phyloP scores from a whole-genome alignment of 78 protist species.

The Planoprotostelium fungivorum region DNA sequence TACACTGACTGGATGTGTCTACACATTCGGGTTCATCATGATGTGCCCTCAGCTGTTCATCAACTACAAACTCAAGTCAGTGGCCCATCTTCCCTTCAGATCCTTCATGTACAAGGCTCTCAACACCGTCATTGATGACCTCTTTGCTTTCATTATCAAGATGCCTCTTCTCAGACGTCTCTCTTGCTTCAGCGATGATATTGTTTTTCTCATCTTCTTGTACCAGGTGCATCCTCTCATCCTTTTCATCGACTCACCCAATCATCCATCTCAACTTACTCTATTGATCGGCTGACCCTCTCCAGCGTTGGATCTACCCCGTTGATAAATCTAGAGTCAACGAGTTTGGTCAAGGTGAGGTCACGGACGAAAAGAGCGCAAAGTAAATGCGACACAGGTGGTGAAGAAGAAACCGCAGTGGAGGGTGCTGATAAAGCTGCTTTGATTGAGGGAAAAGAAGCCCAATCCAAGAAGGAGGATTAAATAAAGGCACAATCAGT shows the following conservation, averaged over 20 bases:
- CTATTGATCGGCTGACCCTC: slow-evolving; percentile 66
- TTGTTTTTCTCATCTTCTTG: background rate
- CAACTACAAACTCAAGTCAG: slow-evolving; percentile 90
- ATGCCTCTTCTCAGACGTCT: slow-evolving; percentile 95
- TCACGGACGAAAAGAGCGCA: too few relatives aligned
- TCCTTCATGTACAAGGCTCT: slow-evolving; percentile 89
- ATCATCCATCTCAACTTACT: slow-evolving; percentile 80
- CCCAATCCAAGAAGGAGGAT: too few relatives aligned
- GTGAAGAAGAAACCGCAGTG: too few relatives aligned
- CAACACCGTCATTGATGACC: slow-evolving; percentile 96
- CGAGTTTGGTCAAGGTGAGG: slow-evolving; percentile 6
- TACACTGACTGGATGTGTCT: slow-evolving; percentile 51
- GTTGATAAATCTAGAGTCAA: slow-evolving; percentile 75
- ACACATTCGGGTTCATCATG: slow-evolving; percentile 81
- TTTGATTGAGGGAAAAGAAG: too few relatives aligned
- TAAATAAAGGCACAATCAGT: too few relatives aligned
- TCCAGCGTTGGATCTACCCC: slow-evolving; percentile 92
- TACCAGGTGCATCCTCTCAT: background rate
- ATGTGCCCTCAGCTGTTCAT: slow-evolving; percentile 97
- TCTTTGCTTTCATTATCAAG: slow-evolving; percentile 90
- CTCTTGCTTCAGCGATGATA: slow-evolving; percentile 92
- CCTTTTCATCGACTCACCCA: background rate
- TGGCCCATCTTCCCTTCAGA: slow-evolving; percentile 94
- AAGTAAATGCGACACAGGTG: too few relatives aligned
- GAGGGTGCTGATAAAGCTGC: too few relatives aligned